Evolutionary conservation across 2,329 filamentous ascomycete genomes (phyloP), one percentile per base, ranked within the genome.

Genomic region (Cladosporium colombiae): DNA sequence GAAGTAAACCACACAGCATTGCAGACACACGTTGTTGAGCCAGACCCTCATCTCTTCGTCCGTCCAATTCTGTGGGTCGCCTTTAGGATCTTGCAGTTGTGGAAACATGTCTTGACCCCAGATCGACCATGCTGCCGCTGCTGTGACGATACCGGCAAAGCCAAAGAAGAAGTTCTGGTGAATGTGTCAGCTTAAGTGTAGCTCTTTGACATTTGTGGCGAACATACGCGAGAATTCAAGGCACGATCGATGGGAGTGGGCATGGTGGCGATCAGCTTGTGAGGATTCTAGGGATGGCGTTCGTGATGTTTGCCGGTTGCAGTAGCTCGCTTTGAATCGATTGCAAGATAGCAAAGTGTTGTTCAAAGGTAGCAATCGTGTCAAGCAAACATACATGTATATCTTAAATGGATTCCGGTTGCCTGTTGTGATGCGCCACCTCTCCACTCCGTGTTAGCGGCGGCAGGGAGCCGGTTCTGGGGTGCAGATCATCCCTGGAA

Each of bases 51-150:
- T 82, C 74, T 98, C 92, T 57, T 92, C 89, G 65, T 84, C 83
- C 0, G 91, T 92, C 94, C 94, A 98, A 11, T 78, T 81, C 50
- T 85, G 82, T 2, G 88, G 88, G 68, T 89, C 88, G 67, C 93
- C 93, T 31, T 82, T 91, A n/a, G 93, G 92, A 75, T 97, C 93
- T 57, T 82, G 67, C 70, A 88, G 82, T 3, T 85, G 78, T 0
- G 93, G 93, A 73, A 97, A 96, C 74, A 97, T 85, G 69, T 94
- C 92, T 62, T 87, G 85, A 65, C 92, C 92, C 89, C 91, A 96
- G 72, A 97, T 94, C 21, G 87, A 86, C 89, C 91, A 97, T 50
- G 87, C 88, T 18, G 92, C 90, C 1, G 90, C 92, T 1, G 91
- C 92, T 7, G 91, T 91, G 16, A 97, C 86, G 62, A 96, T 84